Evolutionary conservation across 2,329 filamentous ascomycete genomes (phyloP).

Genomic region (Colletotrichum horii): DNA sequence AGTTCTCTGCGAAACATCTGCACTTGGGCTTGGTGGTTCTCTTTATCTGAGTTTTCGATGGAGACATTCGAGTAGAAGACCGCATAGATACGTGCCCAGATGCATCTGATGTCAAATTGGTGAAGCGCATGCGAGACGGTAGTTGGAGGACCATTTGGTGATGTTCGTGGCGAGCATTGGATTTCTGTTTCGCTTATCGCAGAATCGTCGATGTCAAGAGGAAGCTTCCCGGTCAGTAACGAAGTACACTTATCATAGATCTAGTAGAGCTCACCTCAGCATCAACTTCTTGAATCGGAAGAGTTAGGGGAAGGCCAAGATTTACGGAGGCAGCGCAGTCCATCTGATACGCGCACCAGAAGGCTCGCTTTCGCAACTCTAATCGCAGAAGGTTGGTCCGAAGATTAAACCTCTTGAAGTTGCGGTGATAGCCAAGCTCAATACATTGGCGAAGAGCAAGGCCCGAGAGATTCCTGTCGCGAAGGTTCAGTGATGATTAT

Average conservation of each 20-base stretch:
- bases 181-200: neutral
- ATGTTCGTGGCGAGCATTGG: neutral
- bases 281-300: slow-evolving; percentile 3
- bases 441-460: slow-evolving; percentile 36
- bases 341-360: slow-evolving; percentile 17
- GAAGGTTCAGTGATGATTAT: neutral
- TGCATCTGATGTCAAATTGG: neutral
- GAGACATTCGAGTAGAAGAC: neutral
- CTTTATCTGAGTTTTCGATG: neutral
- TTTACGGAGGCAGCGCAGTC: slow-evolving; percentile 2
- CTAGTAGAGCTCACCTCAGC: neutral
- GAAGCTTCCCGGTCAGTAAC: neutral
- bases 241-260: neutral
- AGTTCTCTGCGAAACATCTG: neutral
- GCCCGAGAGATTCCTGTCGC: slow-evolving; percentile 28
- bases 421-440: slow-evolving; percentile 35
- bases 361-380: slow-evolving; percentile 12
- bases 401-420: neutral
- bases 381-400: neutral
- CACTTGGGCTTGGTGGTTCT: neutral
- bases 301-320: neutral
- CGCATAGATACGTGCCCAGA: slow-evolving; percentile 11
- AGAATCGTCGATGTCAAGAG: slow-evolving; percentile 2
- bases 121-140: slow-evolving; percentile 3
- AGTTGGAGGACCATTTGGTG: neutral